Conservation (phyloP, 1,139 yeast species). For the Hyphopichia buzzinii region DNA sequence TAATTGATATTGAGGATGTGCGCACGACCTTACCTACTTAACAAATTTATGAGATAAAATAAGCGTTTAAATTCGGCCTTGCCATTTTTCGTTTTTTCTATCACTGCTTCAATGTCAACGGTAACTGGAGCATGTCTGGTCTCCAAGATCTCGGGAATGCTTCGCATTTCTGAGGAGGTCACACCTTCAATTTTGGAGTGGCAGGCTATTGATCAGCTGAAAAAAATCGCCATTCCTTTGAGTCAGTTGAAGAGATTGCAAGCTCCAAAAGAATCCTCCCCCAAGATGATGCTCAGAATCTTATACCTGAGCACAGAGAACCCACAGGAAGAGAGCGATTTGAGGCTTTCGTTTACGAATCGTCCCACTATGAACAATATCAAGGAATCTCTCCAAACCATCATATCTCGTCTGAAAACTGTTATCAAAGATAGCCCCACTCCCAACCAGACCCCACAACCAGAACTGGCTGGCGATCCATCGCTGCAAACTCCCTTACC, state of each 20-base stretch:
- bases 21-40: too few relatives aligned
- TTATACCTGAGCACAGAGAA: constrained; percentile 33
- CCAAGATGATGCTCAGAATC: constrained; percentile 67
- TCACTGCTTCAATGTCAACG: constrained; percentile 33
- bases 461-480: neutral
- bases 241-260: constrained; percentile 60
- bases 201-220: constrained; percentile 66
- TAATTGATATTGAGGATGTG: too few relatives aligned
- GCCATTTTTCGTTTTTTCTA: too few relatives aligned
- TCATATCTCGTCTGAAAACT: constrained; percentile 67
- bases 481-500: constrained; percentile 19
- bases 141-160: constrained; percentile 66
- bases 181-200: constrained; percentile 65
- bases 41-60: too few relatives aligned
- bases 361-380: constrained; percentile 75
- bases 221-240: constrained; percentile 47
- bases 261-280: constrained; percentile 70
- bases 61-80: too few relatives aligned
- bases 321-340: constrained; percentile 43
- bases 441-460: constrained; percentile 16
- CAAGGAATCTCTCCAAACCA: constrained; percentile 66
- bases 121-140: constrained; percentile 67
- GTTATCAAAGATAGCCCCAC: constrained; percentile 37
- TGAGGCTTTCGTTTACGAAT: constrained; percentile 62
- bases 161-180: constrained; percentile 62